Conservation (phyloP, 805 yeast genomes). For the Cyberlindnera mississippiensis region DNA sequence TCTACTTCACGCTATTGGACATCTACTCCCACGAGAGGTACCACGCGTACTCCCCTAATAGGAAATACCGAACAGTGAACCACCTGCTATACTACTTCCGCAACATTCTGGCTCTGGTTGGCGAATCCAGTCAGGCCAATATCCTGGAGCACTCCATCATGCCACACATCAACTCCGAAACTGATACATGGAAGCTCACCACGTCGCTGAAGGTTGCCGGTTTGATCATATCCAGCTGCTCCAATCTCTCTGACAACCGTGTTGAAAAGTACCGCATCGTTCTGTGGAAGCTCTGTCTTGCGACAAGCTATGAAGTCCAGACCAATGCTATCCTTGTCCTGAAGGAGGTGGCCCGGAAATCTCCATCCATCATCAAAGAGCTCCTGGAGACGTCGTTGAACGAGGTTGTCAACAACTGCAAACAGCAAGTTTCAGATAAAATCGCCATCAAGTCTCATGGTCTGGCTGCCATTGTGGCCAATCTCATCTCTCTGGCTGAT, state of each 20-base stretch:
- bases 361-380: constrained; percentile 35
- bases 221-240: constrained; percentile 29
- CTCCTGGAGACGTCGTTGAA: constrained; percentile 33
- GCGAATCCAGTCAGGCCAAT: constrained; percentile 33
- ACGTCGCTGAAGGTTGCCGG: constrained; percentile 24
- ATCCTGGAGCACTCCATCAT: constrained; percentile 26
- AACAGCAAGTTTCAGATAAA: constrained; percentile 24
- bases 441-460: constrained; percentile 35
- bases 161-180: constrained; percentile 11
- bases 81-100: constrained; percentile 26
- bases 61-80: constrained; percentile 16
- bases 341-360: constrained; percentile 29
- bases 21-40: constrained; percentile 29
- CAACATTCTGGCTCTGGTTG: constrained; percentile 23
- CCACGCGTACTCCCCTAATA: constrained; percentile 17
- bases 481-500: constrained; percentile 31
- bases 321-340: constrained; percentile 36
- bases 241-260: constrained; percentile 21
- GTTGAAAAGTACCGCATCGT: constrained; percentile 26
- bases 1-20: constrained; percentile 24
- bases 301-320: constrained; percentile 39
- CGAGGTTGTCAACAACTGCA: constrained; percentile 33
- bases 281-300: constrained; percentile 35
- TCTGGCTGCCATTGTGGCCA: constrained; percentile 35
- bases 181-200: constrained; percentile 10